phyloP scores from a whole-genome alignment of 768 basidiomycete species.

The Suillus hirtellus region DNA sequence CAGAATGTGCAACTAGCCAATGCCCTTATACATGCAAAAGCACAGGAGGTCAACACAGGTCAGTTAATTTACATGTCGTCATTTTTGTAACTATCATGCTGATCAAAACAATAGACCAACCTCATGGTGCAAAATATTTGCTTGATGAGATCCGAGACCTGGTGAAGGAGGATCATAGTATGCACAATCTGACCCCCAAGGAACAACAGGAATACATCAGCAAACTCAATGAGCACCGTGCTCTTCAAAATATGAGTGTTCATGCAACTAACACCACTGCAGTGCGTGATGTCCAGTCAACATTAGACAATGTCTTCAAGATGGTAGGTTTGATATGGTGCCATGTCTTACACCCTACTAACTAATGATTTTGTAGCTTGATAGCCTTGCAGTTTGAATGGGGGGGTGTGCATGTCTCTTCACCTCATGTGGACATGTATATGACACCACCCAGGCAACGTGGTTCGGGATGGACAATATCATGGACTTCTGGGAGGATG shows the following conservation, averaged over 20 bases:
- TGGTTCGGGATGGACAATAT: slow-evolving; percentile 12
- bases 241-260: neutral
- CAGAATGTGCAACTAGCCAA: no score
- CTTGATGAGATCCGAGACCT: slow-evolving; percentile 3
- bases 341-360: no score
- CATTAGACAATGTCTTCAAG: neutral
- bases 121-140: neutral
- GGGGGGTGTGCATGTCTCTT: slow-evolving; percentile 6
- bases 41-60: slow-evolving; percentile 1
- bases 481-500: slow-evolving; percentile 10
- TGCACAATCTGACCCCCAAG: slow-evolving; percentile 7
- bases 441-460: slow-evolving; percentile 5
- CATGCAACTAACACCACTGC: slow-evolving; percentile 11
- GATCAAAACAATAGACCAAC: neutral
- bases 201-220: slow-evolving; percentile 4
- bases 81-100: no score
- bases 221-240: slow-evolving; percentile 1
- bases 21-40: slow-evolving; percentile 9
- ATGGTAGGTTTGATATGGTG: neutral
- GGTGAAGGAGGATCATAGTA: neutral
- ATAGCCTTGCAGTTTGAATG: slow-evolving; percentile 2
- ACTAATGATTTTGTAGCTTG: neutral
- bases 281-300: slow-evolving; percentile 8
- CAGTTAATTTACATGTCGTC: neutral
- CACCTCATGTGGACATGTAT: slow-evolving; percentile 4